Conservation (phyloP, 78 protist genomes). For the Guillardia theta region DNA sequence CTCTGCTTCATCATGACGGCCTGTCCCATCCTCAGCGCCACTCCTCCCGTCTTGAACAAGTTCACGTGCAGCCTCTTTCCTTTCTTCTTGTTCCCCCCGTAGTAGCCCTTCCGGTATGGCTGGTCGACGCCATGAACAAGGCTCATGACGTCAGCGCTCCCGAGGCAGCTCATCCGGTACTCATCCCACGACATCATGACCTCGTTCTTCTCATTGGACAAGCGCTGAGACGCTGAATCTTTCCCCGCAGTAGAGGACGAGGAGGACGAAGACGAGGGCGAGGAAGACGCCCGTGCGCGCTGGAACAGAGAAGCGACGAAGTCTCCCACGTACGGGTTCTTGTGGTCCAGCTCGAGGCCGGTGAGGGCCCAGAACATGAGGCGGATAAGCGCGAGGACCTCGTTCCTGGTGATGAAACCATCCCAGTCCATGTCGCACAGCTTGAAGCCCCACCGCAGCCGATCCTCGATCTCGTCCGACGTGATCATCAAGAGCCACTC, state of each 20-base stretch:
- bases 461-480: neutral
- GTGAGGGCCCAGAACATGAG: neutral
- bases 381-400: neutral
- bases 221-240: neutral
- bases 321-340: neutral
- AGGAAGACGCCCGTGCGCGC: neutral
- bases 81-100: neutral
- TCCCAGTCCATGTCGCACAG: neutral
- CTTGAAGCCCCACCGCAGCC: slow-evolving; percentile 37
- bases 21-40: neutral
- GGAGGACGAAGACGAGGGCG: neutral
- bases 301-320: slow-evolving; percentile 24
- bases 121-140: neutral
- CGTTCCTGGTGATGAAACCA: neutral
- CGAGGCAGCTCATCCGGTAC: neutral
- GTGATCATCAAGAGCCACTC: neutral
- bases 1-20: neutral
- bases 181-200: neutral
- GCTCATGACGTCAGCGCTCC: neutral
- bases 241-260: neutral
- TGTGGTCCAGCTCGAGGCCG: neutral
- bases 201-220: neutral
- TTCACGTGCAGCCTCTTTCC: neutral
- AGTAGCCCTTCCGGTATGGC: neutral
- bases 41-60: neutral